Base-by-base conservation (phyloP, 2,329 filamentous ascomycete species). In the Biscogniauxia mediterranea region DNA sequence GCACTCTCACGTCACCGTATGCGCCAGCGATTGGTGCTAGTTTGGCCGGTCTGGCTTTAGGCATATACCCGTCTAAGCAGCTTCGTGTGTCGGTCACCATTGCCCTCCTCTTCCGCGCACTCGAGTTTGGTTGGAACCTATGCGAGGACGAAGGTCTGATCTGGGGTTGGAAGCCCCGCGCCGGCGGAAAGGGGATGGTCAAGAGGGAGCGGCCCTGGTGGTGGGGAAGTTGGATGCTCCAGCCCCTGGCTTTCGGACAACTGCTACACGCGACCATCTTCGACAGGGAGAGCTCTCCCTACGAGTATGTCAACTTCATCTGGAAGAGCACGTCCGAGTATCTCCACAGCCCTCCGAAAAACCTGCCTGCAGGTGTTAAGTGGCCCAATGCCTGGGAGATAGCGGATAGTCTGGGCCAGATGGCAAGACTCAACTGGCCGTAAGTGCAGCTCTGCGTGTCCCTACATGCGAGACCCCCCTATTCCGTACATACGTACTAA, bases 11-110 rank as follows among this genome's bases (percentile, higher is more conserved):
- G 0, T 96, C 92, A 1, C 83, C 85, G 9, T 90, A 93, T 73
- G 91, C 94, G 0, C 94, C 94, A 0, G 93, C 93, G 1, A 83
- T 97, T n/a, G 95, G 94, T 11, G 93, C 94, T 5, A 93, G 91
- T 69, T 76, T 97, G 54, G 92, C 94, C 0, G 94, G 94, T 2
- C 83, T 96, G 55, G 89, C 91, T 55, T 80, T 98, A 19, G 91
- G 91, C 7, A 84, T 96, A 9, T 91, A 87, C 66, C 81, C 94
- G 72, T 68, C 85, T 0, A 76, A 79, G 65, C 82, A 85, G 71
- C 75, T 75, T 68, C 88, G 95, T 56, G 81, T 94, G 57, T 92
- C 91, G 0, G 84, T 95, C 54, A 89, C 92, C 15, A 91, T 98
- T 63, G 96, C 94, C 73, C 81, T 89, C 59, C 82, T 92, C 63